A percentile compares a stretch with the other conserved stretches of the same genome.
Evolutionary conservation across 2,329 filamentous ascomycete genomes (phyloP).

Genomic region (Sarocladiaceae sp.): DNA sequence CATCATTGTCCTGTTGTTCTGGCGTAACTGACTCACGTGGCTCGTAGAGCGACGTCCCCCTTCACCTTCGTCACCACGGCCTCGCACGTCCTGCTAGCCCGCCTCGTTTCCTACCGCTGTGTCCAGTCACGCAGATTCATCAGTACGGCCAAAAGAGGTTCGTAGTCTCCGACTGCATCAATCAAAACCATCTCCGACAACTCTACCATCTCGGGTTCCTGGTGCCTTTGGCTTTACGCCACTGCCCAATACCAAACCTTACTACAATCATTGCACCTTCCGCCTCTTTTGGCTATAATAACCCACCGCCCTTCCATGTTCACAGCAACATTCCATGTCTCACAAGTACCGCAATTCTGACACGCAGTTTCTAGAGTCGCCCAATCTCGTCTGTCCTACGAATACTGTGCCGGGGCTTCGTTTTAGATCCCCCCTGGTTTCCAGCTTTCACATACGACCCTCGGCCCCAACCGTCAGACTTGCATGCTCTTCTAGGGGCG

Average conservation of each 20-base stretch:
- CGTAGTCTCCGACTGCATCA: not conserved
- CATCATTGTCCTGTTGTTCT: not conserved
- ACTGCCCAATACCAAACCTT: too few species aligned
- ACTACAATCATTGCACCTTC: too few species aligned
- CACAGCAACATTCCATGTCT: too few species aligned
- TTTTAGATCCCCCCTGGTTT: not conserved
- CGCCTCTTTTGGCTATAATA: too few species aligned
- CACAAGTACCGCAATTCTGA: too few species aligned
- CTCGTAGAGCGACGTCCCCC: slow-evolving; percentile 1
- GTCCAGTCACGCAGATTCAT: not conserved
- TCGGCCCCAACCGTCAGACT: too few species aligned
- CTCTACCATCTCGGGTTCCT: too few species aligned
- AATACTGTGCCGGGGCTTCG: not conserved
- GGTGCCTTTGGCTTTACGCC: too few species aligned
- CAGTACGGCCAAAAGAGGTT: not conserved
- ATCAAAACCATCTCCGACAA: too few species aligned
- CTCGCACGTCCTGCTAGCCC: slow-evolving; percentile 12
- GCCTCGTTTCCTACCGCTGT: too few species aligned
- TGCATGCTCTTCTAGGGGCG: slow-evolving; percentile 19
- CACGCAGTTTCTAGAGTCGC: not conserved
- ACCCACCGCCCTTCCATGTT: too few species aligned
- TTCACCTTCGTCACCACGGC: slow-evolving; percentile 5
- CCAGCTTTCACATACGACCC: not conserved
- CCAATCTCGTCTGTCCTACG: not conserved
- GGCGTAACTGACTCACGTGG: slow-evolving; percentile 8